Percentiles rank a stretch among this genome's conserved stretches.
Evolutionary conservation across 371 early-diverging fungal genomes (phyloP).

Genomic region (Mucor piriformis): DNA sequence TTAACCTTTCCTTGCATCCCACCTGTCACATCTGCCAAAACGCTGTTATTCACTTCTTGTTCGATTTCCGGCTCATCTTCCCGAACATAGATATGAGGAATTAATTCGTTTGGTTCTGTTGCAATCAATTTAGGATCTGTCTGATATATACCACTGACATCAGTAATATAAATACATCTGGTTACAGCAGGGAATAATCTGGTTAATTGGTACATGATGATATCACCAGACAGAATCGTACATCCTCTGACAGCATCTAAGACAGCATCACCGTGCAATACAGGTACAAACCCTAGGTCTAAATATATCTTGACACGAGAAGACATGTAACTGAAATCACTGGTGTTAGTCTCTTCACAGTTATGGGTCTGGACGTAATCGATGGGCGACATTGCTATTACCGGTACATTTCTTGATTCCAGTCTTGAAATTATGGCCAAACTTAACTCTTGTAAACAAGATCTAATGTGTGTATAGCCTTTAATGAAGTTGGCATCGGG

Average conservation of each 20-base stretch:
- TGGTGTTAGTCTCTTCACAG: slow-evolving; percentile 23
- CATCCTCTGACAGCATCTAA: slow-evolving; percentile 40
- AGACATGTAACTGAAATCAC: slow-evolving; percentile 15
- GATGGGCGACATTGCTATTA: slow-evolving; percentile 39
- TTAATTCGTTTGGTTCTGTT: slow-evolving; percentile 1
- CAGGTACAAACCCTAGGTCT: slow-evolving; percentile 45
- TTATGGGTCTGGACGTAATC: slow-evolving; percentile 37
- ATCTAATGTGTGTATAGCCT: slow-evolving; percentile 37
- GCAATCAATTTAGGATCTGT: slow-evolving; percentile 38
- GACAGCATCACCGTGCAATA: slow-evolving; percentile 56
- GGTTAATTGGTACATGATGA: slow-evolving; percentile 43
- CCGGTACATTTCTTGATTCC: slow-evolving; percentile 36
- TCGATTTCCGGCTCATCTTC: background rate
- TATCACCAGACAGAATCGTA: slow-evolving; percentile 55
- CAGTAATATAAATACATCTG: slow-evolving; percentile 55
- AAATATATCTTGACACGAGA: slow-evolving; percentile 28
- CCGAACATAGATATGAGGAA: slow-evolving; percentile 3
- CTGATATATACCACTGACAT: slow-evolving; percentile 51
- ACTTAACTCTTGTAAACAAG: slow-evolving; percentile 32
- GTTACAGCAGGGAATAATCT: slow-evolving; percentile 20
- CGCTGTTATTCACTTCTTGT: background rate
- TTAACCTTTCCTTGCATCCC: slow-evolving; percentile 49
- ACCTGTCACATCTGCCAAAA: slow-evolving; percentile 46
- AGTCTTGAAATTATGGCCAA: slow-evolving; percentile 22
- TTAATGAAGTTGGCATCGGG: slow-evolving; percentile 16